A percentile compares a stretch with the other conserved stretches of the same genome.
Evolutionary conservation across 345 rosid species (phyloP).

Genomic region (Syzygium jambos): DNA sequence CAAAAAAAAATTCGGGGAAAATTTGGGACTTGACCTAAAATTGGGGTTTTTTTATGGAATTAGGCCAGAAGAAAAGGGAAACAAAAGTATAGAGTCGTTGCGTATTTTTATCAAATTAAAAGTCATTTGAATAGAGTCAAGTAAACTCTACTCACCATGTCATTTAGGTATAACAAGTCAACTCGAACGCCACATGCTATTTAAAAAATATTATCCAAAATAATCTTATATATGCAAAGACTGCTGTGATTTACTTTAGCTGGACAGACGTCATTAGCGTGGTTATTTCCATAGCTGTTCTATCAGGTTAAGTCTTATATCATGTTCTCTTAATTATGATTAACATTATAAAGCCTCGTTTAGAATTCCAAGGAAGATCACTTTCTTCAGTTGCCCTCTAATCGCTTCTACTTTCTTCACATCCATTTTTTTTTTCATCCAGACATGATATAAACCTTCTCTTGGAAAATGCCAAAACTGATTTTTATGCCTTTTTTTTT

Average conservation of each 20-base stretch:
- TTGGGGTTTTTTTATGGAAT: too few species aligned
- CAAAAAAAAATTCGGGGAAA: too few species aligned
- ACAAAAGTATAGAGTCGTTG: not conserved
- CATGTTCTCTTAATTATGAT: not conserved
- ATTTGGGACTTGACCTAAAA: too few species aligned
- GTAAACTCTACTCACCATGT: not conserved
- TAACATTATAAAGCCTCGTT: not conserved
- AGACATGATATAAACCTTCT: too few species aligned
- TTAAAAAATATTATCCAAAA: not conserved
- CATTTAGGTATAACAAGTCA: not conserved
- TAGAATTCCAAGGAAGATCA: not conserved
- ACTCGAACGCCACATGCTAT: not conserved
- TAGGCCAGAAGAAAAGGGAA: too few species aligned
- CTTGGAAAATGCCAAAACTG: not conserved
- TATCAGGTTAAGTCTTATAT: not conserved
- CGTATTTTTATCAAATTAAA: not conserved
- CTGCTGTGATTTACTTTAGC: not conserved
- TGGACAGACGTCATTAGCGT: not conserved
- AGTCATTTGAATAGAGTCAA: not conserved
- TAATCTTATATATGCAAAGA: not conserved
- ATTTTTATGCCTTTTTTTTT: not conserved
- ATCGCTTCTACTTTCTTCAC: not conserved
- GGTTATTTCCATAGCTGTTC: not conserved
- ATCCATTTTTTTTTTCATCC: not conserved
- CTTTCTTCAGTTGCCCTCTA: not conserved